Base-by-base conservation (phyloP, 495 filamentous ascomycete genomes). In the Ramalina intermedia region DNA sequence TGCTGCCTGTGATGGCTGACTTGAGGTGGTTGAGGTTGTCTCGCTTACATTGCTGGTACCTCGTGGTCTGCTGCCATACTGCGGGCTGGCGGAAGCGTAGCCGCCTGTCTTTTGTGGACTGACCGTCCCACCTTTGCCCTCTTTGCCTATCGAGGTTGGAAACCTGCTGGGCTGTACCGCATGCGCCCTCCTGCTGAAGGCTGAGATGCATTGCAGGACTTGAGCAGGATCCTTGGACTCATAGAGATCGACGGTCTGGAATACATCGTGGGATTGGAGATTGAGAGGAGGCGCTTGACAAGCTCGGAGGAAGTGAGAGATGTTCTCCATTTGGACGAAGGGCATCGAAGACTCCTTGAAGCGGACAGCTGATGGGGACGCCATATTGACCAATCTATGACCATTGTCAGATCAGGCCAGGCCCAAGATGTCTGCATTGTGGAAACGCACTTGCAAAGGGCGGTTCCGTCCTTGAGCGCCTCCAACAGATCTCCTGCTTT, bases 251-350 rank as follows among this genome's bases (percentile, higher is more conserved):
- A 96, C 93, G 3, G 93, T 99, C 50, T 96, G 78, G 66, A 99
- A 99, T 54, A 89, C 76, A 62, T 99, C 93, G 68, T 96, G 93
- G 4, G 90, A 78, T 27, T 86, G 87, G 36, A 99, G 75, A 62
- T 79, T 85, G 29, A 99, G 70, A 3, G 93, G 91, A 24, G 84
- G 78, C 37, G 72, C 66, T 63, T 94, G 83, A 66, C 87, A 87
- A 43, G 87, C 85, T 55, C 78, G 80, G 42, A 99, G 80, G 68
- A 96, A 99, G 61, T 91, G 85, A 8, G 90, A 93, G 59, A 99
- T 95, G 58, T 99, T 96, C 62, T 99, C 91, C 91, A 95, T 96
- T 65, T 96, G 93, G 29, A 96, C 89, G 65, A 98, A 98, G 3
- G 91, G 91, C 88, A 96, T 96, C 23, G 79, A 59, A 0, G 86